Evolutionary conservation across 148 eudicot species (phyloP), one percentile per base, ranked within the genome.

Genomic region (Persicaria tinctoria): DNA sequence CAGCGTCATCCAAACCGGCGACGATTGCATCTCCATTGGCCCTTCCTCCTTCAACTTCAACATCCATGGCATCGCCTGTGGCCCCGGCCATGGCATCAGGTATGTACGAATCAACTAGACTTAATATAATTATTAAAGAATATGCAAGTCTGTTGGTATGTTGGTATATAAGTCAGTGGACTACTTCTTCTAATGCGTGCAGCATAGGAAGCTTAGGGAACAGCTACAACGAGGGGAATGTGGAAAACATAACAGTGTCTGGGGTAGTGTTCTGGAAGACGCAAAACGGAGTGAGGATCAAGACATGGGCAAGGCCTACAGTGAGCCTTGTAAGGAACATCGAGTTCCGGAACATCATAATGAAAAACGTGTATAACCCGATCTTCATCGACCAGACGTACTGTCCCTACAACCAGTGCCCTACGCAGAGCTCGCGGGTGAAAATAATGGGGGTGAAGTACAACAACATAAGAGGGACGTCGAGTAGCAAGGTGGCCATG

Each of bases 141-240:
- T 23, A 23, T 23, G 27, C 27, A 23, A 23, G 27, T 23, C 27
- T 23, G 27, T 1, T 23, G 27, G 27, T 23, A 23, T 23, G 27
- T 1, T 23, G 27, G 27, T 23, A 23, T 23, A 23, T 23, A 23
- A 23, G 27, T 23, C 27, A 17, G 38, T 73, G 64, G 12, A 76
- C 8, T 62, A 62, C 4, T 3, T 14, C 13, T 59, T 59, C 23
- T 23, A 23, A 23, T 23, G 27, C 0, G n/a, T 16, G 41, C 41
- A 87, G 89, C 46, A 87, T 87, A 38, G 89, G 89, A 12, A 87
- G 89, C 56, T 68, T 87, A 48, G 89, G 86, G 4, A 82, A 83
- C 14, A 75, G 76, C 0, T 23, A 53, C 6, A 44, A 83, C 2
- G 90, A 87, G 60, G 75, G 73, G 4, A 86, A 84, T 46, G 90